These are phyloP conservation scores for Theileria sp. DNA, from an alignment of 169 alveolate species.

Conservation along the genomic window DNA sequence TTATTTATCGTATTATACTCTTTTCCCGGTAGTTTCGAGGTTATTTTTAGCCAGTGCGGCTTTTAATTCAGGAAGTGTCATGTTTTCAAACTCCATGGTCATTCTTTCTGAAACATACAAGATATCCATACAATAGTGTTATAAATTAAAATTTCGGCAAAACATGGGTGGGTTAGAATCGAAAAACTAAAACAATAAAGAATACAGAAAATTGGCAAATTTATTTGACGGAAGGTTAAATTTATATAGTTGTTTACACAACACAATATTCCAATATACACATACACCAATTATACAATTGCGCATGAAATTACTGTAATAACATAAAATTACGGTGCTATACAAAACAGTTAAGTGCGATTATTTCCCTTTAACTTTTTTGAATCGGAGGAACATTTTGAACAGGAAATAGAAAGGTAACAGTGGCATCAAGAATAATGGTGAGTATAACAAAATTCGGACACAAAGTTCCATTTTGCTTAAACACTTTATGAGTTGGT, in stretches of 20 bases:
- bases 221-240: not conserved
- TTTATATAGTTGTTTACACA: not conserved
- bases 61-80: constrained; percentile 50
- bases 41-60: constrained; percentile 24
- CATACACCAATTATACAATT: not conserved
- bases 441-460: not conserved
- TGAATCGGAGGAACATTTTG: not conserved
- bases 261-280: not conserved
- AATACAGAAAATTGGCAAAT: not conserved
- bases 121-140: constrained; percentile 3
- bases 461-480: not conserved
- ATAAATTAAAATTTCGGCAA: not conserved
- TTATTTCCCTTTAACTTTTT: not conserved
- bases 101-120: constrained; percentile 13
- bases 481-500: constrained; percentile 15
- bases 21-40: constrained; percentile 58
- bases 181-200: not conserved
- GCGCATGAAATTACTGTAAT: no score
- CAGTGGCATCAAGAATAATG: not conserved
- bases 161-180: not conserved
- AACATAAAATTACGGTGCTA: not conserved
- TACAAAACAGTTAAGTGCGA: not conserved
- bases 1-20: constrained; percentile 8
- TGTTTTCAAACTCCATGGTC: constrained; percentile 30
- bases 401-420: not conserved